Evolutionary conservation across 2,329 filamentous ascomycete species (phyloP).

Genomic region (Rutstroemia sp.): DNA sequence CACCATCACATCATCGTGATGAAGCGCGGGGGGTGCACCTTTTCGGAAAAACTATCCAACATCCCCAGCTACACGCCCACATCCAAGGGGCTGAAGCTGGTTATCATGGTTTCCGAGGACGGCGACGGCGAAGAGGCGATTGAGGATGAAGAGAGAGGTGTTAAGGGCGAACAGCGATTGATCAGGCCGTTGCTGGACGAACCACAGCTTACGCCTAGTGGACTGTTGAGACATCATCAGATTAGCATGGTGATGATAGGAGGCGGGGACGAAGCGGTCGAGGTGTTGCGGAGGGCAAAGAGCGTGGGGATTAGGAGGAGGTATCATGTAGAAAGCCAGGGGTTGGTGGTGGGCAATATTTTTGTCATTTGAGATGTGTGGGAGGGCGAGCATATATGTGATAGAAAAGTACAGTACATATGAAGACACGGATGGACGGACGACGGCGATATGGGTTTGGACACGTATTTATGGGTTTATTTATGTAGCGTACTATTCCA

Average conservation of each 20-base stretch:
- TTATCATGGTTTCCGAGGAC: conserved; percentile 65
- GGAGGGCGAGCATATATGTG: too few species aligned
- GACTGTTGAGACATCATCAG: conserved; percentile 41
- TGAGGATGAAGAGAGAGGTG: conserved; percentile 24
- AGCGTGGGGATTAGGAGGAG: conserved; percentile 69
- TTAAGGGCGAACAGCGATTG: conserved; percentile 31
- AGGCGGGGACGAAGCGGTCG: conserved; percentile 59
- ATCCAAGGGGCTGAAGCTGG: conserved; percentile 61
- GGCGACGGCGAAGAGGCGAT: conserved; percentile 23
- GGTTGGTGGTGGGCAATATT: conserved; percentile 70
- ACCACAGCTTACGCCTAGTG: conserved; percentile 44
- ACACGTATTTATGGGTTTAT: too few species aligned
- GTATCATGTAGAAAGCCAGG: conserved; percentile 76
- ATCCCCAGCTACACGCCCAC: conserved; percentile 71
- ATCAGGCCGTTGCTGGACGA: conserved; percentile 67
- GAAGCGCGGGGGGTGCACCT: conserved; percentile 75
- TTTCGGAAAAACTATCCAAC: conserved; percentile 73
- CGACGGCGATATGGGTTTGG: too few species aligned
- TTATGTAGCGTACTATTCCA: too few species aligned
- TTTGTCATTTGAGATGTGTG: conserved; percentile 41
- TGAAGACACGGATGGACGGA: too few species aligned
- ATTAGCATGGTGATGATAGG: conserved; percentile 80
- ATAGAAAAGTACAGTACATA: too few species aligned
- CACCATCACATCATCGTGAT: conserved; percentile 73
- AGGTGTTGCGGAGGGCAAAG: conserved; percentile 52